Evolutionary conservation across 2,329 filamentous ascomycete genomes (phyloP).

Genomic region (Hypocrella siamensis): DNA sequence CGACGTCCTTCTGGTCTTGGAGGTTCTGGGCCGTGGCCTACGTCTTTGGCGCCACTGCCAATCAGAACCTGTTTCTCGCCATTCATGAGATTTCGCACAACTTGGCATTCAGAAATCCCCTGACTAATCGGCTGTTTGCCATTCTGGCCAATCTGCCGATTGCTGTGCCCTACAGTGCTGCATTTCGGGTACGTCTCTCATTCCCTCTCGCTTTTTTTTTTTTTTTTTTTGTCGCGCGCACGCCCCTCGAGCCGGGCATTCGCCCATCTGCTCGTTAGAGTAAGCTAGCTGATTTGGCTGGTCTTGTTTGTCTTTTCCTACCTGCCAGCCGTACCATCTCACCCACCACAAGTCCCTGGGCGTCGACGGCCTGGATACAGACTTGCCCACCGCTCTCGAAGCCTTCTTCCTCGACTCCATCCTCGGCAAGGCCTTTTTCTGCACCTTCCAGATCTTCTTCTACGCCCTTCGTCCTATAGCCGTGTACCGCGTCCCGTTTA

Average conservation of each 20-base stretch:
- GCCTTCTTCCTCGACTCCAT: slow-evolving; percentile 89
- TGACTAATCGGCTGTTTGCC: slow-evolving; percentile 72
- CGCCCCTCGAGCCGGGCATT: too few relatives aligned
- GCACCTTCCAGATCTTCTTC: slow-evolving; percentile 98
- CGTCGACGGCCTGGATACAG: slow-evolving; percentile 89
- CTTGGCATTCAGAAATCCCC: slow-evolving; percentile 69
- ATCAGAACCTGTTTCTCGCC: slow-evolving; percentile 96
- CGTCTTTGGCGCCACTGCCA: slow-evolving; percentile 81
- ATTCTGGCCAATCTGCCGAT: slow-evolving; percentile 94
- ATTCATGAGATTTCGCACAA: slow-evolving; percentile 99
- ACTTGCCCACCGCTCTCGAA: slow-evolving; percentile 83
- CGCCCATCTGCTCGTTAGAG: too few relatives aligned
- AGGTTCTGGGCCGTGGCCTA: slow-evolving; percentile 80
- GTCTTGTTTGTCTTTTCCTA: too few relatives aligned
- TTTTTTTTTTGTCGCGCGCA: too few relatives aligned
- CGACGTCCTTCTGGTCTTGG: slow-evolving; percentile 68
- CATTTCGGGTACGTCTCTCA: slow-evolving; percentile 59
- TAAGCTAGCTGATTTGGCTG: background rate
- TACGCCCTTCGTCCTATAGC: slow-evolving; percentile 94
- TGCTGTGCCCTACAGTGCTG: slow-evolving; percentile 87
- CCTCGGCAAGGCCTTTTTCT: slow-evolving; percentile 95
- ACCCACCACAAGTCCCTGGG: slow-evolving; percentile 98
- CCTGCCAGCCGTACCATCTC: slow-evolving; percentile 90
- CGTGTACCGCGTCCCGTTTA: slow-evolving; percentile 79
- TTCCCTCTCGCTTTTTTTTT: background rate